Conservation (phyloP, 148 eudicot genomes). For the Chenopodium quinoa region DNA sequence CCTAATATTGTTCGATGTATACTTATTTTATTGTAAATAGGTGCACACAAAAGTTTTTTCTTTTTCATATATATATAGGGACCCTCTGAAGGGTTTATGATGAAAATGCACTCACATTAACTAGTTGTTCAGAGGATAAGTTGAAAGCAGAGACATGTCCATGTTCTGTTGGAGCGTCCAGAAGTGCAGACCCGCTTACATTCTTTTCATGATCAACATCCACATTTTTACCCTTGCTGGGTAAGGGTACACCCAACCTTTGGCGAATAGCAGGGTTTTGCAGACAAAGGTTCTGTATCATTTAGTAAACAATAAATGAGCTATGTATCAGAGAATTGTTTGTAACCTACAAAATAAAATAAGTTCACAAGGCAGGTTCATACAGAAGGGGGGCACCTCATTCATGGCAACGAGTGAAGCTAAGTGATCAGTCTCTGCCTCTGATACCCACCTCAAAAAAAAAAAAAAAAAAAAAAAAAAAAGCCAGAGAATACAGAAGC, state of each 20-base stretch:
- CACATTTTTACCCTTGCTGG: constrained; percentile 19
- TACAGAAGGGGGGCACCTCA: not conserved
- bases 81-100: constrained; percentile 19
- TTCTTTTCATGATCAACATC: constrained; percentile 29
- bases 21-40: no score
- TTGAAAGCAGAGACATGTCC: constrained; percentile 34
- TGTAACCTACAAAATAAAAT: not conserved
- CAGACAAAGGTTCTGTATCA: constrained; percentile 65
- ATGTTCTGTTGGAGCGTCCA: constrained; percentile 32
- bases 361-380: not conserved
- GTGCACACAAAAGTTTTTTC: no score
- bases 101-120: constrained; percentile 55
- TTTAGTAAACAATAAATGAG: constrained; percentile 6
- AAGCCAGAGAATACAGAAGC: no score
- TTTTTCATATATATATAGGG: not conserved
- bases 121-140: constrained; percentile 55
- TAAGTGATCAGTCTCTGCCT: not conserved
- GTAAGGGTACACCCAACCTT: constrained; percentile 58
- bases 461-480: not conserved
- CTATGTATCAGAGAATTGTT: not conserved
- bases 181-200: constrained; percentile 20
- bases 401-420: not conserved
- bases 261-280: constrained; percentile 52
- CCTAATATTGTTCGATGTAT: no score
- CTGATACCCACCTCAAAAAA: not conserved